These are phyloP conservation scores for Primulina tabacum DNA, from an alignment of 257 asterid species.

Conservation along the genomic window DNA sequence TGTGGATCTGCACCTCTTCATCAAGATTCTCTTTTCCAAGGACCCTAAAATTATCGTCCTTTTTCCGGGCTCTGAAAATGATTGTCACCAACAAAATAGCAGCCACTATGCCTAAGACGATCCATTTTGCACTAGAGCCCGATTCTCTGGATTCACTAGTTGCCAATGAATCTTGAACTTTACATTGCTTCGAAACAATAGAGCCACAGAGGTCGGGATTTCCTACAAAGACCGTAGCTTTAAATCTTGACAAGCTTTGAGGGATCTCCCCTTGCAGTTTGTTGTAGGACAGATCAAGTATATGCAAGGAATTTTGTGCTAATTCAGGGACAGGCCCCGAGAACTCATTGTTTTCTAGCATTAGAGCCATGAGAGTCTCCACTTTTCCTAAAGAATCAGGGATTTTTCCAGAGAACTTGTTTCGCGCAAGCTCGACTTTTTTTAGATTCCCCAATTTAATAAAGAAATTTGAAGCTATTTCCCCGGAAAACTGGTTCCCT, in stretches of 20 bases:
- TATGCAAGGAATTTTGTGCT: slow-evolving; percentile 38
- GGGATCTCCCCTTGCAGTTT: slow-evolving; percentile 76
- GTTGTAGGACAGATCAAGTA: slow-evolving; percentile 45
- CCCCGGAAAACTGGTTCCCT: slow-evolving; percentile 56
- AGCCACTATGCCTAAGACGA: slow-evolving; percentile 51
- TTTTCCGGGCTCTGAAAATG: slow-evolving; percentile 39
- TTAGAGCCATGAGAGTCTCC: slow-evolving; percentile 32
- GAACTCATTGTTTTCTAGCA: slow-evolving; percentile 51
- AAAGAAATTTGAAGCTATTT: slow-evolving; percentile 48
- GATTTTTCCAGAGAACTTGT: slow-evolving; percentile 57
- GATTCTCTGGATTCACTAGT: slow-evolving; percentile 1
- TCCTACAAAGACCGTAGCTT: slow-evolving; percentile 42
- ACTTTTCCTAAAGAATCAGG: slow-evolving; percentile 50
- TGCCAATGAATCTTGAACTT: background rate
- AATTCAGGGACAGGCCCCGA: slow-evolving; percentile 57
- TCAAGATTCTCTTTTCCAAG: slow-evolving; percentile 50
- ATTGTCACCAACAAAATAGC: slow-evolving; percentile 46
- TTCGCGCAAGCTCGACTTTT: slow-evolving; percentile 45
- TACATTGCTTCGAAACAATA: slow-evolving; percentile 40
- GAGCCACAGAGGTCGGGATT: slow-evolving; percentile 63
- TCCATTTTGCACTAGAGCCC: slow-evolving; percentile 52
- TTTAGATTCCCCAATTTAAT: slow-evolving; percentile 45
- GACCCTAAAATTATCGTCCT: slow-evolving; percentile 38
- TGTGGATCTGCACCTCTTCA: slow-evolving; percentile 41
- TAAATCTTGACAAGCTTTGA: slow-evolving; percentile 42